A percentile compares a stretch with the other conserved stretches of the same genome.
phyloP scores from a whole-genome alignment of 2,329 filamentous ascomycete species.

The Amylocarpus encephaloides region DNA sequence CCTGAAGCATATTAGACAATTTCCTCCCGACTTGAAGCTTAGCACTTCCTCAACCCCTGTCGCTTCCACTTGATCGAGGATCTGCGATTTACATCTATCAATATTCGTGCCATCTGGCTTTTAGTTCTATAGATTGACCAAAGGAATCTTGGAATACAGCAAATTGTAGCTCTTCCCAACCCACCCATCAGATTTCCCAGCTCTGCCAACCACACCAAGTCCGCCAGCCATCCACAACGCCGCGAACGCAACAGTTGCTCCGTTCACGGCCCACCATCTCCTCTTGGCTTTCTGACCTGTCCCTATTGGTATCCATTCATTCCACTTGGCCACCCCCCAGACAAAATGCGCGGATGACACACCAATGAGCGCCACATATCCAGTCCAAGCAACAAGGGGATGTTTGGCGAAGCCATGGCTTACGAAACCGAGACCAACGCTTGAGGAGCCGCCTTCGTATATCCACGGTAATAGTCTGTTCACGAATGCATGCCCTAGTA shows the following conservation, averaged over 20 bases:
- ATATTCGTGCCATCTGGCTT: neutral
- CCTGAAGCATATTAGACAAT: no score
- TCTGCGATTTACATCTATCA: neutral
- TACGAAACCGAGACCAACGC: conserved; percentile 77
- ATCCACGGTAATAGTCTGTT: conserved; percentile 71
- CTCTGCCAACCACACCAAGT: conserved; percentile 68
- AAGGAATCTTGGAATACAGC: conserved; percentile 56
- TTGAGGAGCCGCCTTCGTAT: conserved; percentile 78
- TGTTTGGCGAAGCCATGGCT: conserved; percentile 77
- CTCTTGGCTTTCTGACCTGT: conserved; percentile 51
- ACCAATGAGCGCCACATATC: conserved; percentile 62
- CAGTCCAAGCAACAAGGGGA: conserved; percentile 56
- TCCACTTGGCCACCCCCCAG: conserved; percentile 81
- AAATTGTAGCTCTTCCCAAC: conserved; percentile 73
- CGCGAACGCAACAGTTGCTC: conserved; percentile 48
- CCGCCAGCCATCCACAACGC: conserved; percentile 77
- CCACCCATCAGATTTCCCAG: conserved; percentile 68
- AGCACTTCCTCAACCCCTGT: neutral
- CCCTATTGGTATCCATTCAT: conserved; percentile 54
- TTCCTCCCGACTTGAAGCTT: no score
- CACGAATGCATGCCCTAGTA: conserved; percentile 65
- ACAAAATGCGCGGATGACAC: conserved; percentile 70
- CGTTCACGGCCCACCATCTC: conserved; percentile 68
- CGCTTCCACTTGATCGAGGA: neutral
- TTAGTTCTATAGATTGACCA: conserved; percentile 45